These are phyloP conservation scores for Sarocladiaceae sp. DNA, from an alignment of 2,329 filamentous ascomycete genomes.

Conservation along the genomic window DNA sequence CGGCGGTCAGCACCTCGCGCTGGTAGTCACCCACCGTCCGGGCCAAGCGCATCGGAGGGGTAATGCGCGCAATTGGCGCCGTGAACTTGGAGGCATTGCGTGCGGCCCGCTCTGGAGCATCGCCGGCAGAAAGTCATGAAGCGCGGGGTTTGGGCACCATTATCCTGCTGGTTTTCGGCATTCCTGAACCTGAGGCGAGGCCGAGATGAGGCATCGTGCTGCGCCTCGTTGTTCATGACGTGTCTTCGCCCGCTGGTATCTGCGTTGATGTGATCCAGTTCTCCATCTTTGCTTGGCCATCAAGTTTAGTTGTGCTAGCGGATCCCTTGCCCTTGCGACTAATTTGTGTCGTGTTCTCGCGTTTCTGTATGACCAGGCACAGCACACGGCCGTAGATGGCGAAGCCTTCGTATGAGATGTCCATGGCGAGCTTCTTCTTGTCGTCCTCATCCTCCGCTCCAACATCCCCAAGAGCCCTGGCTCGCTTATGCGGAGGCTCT, in stretches of 20 bases:
- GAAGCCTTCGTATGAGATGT: constrained; percentile 90
- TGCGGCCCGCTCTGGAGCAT: background rate
- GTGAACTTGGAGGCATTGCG: background rate
- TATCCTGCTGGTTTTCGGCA: too few relatives aligned
- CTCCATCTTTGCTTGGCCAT: constrained; percentile 68
- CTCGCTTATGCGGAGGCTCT: constrained; percentile 40
- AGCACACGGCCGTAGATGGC: constrained; percentile 90
- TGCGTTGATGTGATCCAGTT: constrained; percentile 82
- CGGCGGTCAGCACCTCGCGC: background rate
- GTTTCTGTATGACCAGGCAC: constrained; percentile 79
- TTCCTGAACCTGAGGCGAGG: too few relatives aligned
- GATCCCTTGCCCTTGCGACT: constrained; percentile 21
- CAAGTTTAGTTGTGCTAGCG: constrained; percentile 27
- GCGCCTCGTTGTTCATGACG: constrained; percentile 23
- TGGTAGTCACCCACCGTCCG: constrained; percentile 1
- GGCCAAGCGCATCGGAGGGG: background rate
- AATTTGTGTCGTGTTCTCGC: constrained; percentile 47
- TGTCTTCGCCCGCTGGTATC: constrained; percentile 38
- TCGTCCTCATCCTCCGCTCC: constrained; percentile 50
- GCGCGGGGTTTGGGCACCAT: too few relatives aligned
- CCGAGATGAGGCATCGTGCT: too few relatives aligned
- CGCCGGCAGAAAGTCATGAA: too few relatives aligned
- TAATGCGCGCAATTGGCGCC: background rate
- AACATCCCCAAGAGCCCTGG: constrained; percentile 22
- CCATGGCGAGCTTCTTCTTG: constrained; percentile 86